Conservation (phyloP, 1,284 basidiomycete genomes). For the Fomitopsis palustris region DNA sequence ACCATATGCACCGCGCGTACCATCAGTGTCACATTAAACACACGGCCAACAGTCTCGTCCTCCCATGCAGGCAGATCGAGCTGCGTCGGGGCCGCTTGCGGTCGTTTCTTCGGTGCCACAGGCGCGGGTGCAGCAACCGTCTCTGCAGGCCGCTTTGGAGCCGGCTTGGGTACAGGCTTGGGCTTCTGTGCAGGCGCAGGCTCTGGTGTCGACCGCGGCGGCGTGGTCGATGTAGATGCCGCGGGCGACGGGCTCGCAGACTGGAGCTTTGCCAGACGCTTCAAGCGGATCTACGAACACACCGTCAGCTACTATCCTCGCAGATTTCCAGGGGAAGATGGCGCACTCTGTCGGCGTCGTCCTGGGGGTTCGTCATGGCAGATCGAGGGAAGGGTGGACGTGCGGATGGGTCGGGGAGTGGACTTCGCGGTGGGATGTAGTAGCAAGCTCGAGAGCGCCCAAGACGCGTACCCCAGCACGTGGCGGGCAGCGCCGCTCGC, state of each 20-base stretch:
- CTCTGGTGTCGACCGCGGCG: constrained; percentile 22
- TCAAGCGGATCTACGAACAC: constrained; percentile 72
- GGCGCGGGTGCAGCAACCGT: constrained; percentile 25
- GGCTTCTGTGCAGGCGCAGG: constrained; percentile 17
- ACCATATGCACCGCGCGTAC: constrained; percentile 41
- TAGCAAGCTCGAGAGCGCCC: neutral
- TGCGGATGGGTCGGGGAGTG: neutral
- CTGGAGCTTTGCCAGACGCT: constrained; percentile 80
- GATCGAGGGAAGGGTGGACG: constrained; percentile 34
- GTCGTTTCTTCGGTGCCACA: constrained; percentile 45
- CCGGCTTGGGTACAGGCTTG: constrained; percentile 11
- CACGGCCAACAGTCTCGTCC: constrained; percentile 57
- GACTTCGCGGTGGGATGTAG: neutral
- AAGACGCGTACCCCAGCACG: neutral
- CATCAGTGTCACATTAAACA: constrained; percentile 80
- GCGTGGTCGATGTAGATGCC: constrained; percentile 29
- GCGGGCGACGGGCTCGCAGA: constrained; percentile 32
- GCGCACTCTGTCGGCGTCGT: constrained; percentile 73
- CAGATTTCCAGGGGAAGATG: constrained; percentile 12
- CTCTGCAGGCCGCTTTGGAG: constrained; percentile 29
- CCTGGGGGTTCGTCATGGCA: constrained; percentile 57
- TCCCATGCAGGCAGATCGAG: constrained; percentile 72
- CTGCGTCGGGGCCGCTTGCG: constrained; percentile 34
- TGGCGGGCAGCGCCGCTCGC: neutral
- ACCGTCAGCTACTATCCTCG: constrained; percentile 1